Conservation (phyloP, 2,329 filamentous ascomycete species). For the Alternaria arbusti region DNA sequence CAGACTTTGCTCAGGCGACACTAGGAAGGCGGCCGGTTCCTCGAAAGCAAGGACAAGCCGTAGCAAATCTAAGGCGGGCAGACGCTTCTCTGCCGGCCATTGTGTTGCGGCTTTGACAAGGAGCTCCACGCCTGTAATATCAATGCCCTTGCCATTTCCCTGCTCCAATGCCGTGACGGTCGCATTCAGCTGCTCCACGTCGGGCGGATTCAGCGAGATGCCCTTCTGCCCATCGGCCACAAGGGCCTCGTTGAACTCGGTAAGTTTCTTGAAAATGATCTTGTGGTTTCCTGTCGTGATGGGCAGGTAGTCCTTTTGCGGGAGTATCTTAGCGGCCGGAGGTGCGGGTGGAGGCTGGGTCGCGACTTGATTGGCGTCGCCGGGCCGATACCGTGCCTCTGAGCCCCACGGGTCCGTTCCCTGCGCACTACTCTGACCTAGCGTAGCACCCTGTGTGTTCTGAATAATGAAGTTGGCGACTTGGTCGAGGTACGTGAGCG, state of each 20-base stretch:
- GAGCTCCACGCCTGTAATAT: constrained; percentile 64
- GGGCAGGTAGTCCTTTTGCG: constrained; percentile 78
- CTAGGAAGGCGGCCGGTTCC: constrained; percentile 66
- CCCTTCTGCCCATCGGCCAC: constrained; percentile 75
- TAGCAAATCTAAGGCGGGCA: constrained; percentile 85
- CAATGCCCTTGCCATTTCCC: constrained; percentile 40
- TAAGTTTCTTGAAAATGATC: constrained; percentile 77
- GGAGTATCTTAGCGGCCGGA: constrained; percentile 67
- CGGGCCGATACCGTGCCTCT: constrained; percentile 79
- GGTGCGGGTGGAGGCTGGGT: constrained; percentile 45
- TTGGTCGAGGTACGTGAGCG: constrained; percentile 85
- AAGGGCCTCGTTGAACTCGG: constrained; percentile 75
- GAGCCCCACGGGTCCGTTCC: constrained; percentile 77
- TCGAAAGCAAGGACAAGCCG: constrained; percentile 78
- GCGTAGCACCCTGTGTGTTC: constrained; percentile 84
- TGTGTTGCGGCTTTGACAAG: constrained; percentile 74
- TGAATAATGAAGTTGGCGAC: constrained; percentile 90
- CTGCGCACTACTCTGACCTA: constrained; percentile 66
- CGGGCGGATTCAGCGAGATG: constrained; percentile 73
- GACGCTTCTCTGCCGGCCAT: constrained; percentile 81
- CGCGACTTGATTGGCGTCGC: constrained; percentile 57
- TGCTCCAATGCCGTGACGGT: constrained; percentile 70
- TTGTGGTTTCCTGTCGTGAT: constrained; percentile 75
- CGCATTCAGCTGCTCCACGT: constrained; percentile 67
- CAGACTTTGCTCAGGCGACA: constrained; percentile 63